A percentile compares a stretch with the other conserved stretches of the same genome.
Evolutionary conservation across 23 red algal species (phyloP).

Genomic region (Chondrus crispus): DNA sequence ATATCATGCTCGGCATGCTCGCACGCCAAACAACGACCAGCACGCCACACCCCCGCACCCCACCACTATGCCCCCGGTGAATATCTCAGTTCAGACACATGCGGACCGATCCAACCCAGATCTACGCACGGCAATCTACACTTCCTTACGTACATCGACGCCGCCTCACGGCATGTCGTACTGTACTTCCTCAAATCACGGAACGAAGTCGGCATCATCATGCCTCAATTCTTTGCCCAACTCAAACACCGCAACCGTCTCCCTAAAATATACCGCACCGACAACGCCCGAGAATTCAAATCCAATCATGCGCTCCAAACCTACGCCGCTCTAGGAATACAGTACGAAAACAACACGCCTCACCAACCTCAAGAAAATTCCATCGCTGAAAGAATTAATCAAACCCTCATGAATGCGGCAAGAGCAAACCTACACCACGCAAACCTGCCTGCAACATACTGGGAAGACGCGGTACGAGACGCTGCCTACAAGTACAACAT

Average conservation of each 20-base stretch:
- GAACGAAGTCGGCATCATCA: not conserved
- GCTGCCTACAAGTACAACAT: not conserved
- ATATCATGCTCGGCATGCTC: not conserved
- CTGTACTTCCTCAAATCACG: not conserved
- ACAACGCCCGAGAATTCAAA: slow-evolving; percentile 27
- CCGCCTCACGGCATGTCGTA: not conserved
- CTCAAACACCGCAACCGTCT: not conserved
- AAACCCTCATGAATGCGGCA: not conserved
- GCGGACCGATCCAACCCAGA: not conserved
- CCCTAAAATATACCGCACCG: not conserved
- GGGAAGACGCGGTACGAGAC: not conserved
- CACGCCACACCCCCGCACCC: not conserved
- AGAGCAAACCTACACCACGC: not conserved
- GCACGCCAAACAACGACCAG: not conserved
- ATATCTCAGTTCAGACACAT: not conserved
- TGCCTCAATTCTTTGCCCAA: no score
- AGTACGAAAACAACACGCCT: not conserved
- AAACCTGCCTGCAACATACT: not conserved
- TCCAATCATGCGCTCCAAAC: not conserved
- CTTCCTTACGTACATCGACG: not conserved
- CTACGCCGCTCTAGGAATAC: not conserved
- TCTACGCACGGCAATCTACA: not conserved
- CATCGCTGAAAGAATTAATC: not conserved
- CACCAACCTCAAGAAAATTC: slow-evolving; percentile 31
- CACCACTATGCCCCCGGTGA: not conserved